Conservation (phyloP, 345 rosid genomes). For the Sisymbrium altissimum region DNA sequence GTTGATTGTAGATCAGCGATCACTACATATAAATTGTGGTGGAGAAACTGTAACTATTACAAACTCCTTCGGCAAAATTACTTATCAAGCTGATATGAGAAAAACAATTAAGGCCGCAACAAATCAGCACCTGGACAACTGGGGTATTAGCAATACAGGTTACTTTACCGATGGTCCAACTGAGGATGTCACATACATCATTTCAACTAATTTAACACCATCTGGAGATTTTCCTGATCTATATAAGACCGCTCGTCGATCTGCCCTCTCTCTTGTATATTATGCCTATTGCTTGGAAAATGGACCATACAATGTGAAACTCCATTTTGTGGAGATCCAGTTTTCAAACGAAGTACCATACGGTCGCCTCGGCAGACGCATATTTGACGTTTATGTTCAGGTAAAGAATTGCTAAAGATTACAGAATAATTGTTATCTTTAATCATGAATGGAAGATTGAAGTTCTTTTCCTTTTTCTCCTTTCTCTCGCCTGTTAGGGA, state of each 20-base stretch:
- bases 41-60: not conserved
- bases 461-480: not conserved
- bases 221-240: not conserved
- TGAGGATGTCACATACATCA: not conserved
- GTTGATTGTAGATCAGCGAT: constrained; percentile 18
- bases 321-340: not conserved
- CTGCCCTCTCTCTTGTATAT: not conserved
- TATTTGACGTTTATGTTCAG: not conserved
- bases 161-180: not conserved
- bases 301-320: not conserved
- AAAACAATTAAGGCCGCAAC: not conserved
- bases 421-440: not conserved
- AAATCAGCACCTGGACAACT: not conserved
- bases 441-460: not conserved
- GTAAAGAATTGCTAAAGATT: not conserved
- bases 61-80: not conserved
- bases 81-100: constrained; percentile 2
- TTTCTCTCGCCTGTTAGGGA: not conserved
- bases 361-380: not conserved
- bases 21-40: constrained; percentile 28
- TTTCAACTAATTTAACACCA: not conserved
- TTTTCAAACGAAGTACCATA: not conserved
- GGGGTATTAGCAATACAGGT: constrained; percentile 25
- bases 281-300: not conserved
- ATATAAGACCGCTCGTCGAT: not conserved